Percentiles rank a stretch among this genome's conserved stretches.
Evolutionary conservation across 1,139 yeast species (phyloP).

Genomic region (Sugiyamaella paludigena): DNA sequence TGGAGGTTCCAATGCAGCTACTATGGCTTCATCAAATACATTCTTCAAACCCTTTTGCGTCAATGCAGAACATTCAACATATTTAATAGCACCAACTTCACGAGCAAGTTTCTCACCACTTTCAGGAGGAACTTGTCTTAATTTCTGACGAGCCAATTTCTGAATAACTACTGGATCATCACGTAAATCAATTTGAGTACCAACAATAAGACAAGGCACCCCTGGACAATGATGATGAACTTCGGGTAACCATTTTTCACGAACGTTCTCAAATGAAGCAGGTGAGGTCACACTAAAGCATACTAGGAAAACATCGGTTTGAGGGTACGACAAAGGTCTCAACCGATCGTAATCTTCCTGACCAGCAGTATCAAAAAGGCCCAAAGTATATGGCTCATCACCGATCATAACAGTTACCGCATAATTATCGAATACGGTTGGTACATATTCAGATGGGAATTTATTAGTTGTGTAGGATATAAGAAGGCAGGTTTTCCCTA

Average conservation of each 20-base stretch:
- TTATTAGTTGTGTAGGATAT: constrained; percentile 91
- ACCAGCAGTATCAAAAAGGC: constrained; percentile 96
- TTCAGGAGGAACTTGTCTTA: constrained; percentile 79
- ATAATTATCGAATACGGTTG: constrained; percentile 93
- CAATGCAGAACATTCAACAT: constrained; percentile 96
- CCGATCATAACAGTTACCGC: constrained; percentile 99
- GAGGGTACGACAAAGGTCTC: constrained; percentile 94
- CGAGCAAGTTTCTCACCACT: constrained; percentile 91
- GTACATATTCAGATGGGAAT: constrained; percentile 93
- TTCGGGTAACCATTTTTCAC: constrained; percentile 98
- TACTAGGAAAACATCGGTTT: constrained; percentile 91
- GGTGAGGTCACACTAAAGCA: constrained; percentile 96
- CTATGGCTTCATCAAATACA: constrained; percentile 96
- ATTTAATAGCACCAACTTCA: constrained; percentile 91
- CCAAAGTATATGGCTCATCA: constrained; percentile 95
- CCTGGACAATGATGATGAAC: constrained; percentile 98
- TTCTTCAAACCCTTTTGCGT: constrained; percentile 95
- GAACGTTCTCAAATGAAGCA: constrained; percentile 96
- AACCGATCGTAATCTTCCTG: constrained; percentile 98
- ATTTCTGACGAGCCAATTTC: constrained; percentile 85
- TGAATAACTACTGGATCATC: constrained; percentile 88
- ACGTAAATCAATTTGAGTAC: constrained; percentile 92
- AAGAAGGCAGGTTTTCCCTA: constrained; percentile 86
- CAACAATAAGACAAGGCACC: constrained; percentile 92
- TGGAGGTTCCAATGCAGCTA: constrained; percentile 87